Percentiles rank a stretch among this genome's conserved stretches.
phyloP scores from a whole-genome alignment of 2,329 filamentous ascomycete species.

The Cadophora luteo-olivacea region DNA sequence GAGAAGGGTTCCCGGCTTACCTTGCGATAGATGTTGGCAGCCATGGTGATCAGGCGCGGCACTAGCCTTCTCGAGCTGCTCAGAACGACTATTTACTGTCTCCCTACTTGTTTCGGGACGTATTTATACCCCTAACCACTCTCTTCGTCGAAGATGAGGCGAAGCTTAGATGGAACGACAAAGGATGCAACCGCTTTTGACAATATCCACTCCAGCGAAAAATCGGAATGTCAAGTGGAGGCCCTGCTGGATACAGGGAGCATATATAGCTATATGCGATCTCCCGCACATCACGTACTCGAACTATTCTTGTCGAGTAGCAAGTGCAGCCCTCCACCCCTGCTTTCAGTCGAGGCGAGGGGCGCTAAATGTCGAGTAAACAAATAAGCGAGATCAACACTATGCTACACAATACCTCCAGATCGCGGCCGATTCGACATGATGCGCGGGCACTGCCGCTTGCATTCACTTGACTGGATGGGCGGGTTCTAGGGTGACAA shows the following conservation, averaged over 20 bases:
- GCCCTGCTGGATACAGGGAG: not conserved
- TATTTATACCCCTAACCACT: not conserved
- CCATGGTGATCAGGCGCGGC: not conserved
- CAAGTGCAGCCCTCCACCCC: not conserved
- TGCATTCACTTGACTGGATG: not conserved
- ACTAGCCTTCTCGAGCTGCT: not conserved
- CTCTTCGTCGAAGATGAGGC: not conserved
- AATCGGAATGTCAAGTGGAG: not conserved
- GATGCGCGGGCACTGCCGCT: not conserved
- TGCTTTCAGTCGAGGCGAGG: too few relatives aligned
- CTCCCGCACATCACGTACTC: not conserved
- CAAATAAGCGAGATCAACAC: conserved; percentile 4
- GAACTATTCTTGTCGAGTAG: not conserved
- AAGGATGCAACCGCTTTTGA: not conserved
- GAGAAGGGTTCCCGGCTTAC: not conserved
- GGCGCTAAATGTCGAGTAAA: not conserved
- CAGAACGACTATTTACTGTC: not conserved
- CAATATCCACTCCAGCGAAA: not conserved
- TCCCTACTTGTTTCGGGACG: not conserved
- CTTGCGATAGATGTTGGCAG: not conserved
- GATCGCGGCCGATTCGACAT: not conserved
- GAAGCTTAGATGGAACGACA: not conserved
- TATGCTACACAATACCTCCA: not conserved
- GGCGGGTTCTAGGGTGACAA: not conserved
- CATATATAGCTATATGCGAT: not conserved